phyloP scores from a whole-genome alignment of 768 basidiomycete species.

The Podaxis rugospora region DNA sequence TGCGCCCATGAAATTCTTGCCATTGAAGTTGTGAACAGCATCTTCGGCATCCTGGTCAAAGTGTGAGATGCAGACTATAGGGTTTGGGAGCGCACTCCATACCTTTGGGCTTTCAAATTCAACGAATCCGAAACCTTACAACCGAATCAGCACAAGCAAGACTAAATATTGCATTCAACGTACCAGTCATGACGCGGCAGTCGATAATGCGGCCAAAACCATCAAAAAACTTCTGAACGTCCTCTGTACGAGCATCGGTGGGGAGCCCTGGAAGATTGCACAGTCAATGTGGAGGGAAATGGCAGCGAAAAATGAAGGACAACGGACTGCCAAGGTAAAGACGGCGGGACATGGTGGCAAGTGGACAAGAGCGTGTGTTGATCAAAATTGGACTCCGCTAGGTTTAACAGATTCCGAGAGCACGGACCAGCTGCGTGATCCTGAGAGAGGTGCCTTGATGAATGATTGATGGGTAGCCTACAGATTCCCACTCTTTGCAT shows the following conservation, averaged over 20 bases:
- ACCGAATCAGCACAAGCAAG: constrained; percentile 5
- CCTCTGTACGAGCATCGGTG: constrained; percentile 75
- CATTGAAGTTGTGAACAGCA: constrained; percentile 81
- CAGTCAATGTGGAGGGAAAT: background rate
- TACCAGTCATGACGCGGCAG: constrained; percentile 93
- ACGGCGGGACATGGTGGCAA: constrained; percentile 70
- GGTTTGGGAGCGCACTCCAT: constrained; percentile 12
- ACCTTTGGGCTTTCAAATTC: constrained; percentile 90
- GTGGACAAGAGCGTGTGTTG: constrained; percentile 33
- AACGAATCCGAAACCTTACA: constrained; percentile 88
- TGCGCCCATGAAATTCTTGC: constrained; percentile 85
- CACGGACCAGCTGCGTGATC: constrained; percentile 34
- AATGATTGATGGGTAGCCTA: background rate
- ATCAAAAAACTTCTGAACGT: constrained; percentile 86
- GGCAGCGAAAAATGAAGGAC: constrained; percentile 2
- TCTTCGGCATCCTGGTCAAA: constrained; percentile 84
- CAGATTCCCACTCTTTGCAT: background rate
- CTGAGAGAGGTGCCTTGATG: constrained; percentile 10
- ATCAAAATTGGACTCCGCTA: constrained; percentile 23
- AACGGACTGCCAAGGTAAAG: constrained; percentile 80
- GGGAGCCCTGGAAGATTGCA: constrained; percentile 57
- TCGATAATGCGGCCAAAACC: constrained; percentile 86
- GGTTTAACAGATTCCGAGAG: constrained; percentile 15
- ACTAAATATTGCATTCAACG: constrained; percentile 22
- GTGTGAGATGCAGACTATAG: constrained; percentile 11